Percentiles rank a stretch among this genome's conserved stretches.
phyloP scores from a whole-genome alignment of 2,329 filamentous ascomycete species.

The Xenoacremonium recifei region DNA sequence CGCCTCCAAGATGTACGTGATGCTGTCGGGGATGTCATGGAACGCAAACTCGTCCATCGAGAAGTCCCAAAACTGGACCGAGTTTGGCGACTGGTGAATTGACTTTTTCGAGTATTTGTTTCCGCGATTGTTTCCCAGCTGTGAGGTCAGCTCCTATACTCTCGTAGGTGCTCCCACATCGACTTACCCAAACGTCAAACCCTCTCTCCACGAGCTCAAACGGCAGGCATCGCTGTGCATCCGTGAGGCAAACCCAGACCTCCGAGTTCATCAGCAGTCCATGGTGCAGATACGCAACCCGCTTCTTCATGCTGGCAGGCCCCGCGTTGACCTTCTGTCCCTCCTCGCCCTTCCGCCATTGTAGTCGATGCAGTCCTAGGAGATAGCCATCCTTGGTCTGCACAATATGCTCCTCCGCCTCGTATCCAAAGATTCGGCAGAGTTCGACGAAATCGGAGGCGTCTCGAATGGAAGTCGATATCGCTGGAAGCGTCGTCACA shows the following conservation, averaged over 20 bases:
- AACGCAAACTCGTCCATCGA: conserved; percentile 98
- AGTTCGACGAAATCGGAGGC: conserved; percentile 91
- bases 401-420: conserved; percentile 92
- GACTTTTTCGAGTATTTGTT: conserved; percentile 99
- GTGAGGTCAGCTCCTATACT: conserved; percentile 21
- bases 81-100: conserved; percentile 70
- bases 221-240: conserved; percentile 80
- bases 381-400: conserved; percentile 94
- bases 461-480: conserved; percentile 76
- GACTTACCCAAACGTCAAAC: conserved; percentile 87
- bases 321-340: conserved; percentile 74
- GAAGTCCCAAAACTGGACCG: conserved; percentile 89
- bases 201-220: conserved; percentile 87
- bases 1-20: conserved; percentile 83
- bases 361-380: conserved; percentile 83
- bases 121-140: conserved; percentile 94
- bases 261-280: conserved; percentile 98
- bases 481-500: conserved; percentile 58
- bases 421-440: conserved; percentile 88
- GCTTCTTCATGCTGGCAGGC: conserved; percentile 68
- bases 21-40: conserved; percentile 93
- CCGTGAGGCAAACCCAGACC: conserved; percentile 93
- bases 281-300: conserved; percentile 91
- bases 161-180: neutral
- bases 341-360: conserved; percentile 80